Percentiles rank a stretch among this genome's conserved stretches.
phyloP scores from a whole-genome alignment of 2,329 filamentous ascomycete species.

The Eutypella sp. region DNA sequence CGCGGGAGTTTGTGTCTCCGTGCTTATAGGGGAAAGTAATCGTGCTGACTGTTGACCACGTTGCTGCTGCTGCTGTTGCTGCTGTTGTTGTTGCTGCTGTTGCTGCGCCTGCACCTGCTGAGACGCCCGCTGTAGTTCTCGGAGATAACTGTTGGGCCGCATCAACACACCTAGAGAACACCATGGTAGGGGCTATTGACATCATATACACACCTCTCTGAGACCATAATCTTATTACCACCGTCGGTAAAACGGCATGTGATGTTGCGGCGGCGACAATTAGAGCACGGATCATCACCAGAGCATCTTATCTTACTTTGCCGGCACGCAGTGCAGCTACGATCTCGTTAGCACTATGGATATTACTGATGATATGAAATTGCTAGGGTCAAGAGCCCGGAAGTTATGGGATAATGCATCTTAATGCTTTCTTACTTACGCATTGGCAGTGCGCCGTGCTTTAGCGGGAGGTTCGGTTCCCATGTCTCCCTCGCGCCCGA shows the following conservation, averaged over 20 bases:
- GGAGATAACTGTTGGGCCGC: conserved; percentile 5
- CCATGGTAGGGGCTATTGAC: background rate
- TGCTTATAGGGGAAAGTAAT: conserved; percentile 5
- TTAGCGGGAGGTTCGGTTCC: background rate
- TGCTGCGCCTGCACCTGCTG: too few species aligned
- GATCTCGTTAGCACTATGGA: background rate
- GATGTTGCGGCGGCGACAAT: conserved; percentile 25
- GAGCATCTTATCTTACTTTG: conserved; percentile 33
- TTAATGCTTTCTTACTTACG: conserved; percentile 13
- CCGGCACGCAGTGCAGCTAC: conserved; percentile 27
- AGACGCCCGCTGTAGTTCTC: conserved; percentile 13
- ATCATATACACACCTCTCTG: conserved; percentile 23
- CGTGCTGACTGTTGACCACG: background rate
- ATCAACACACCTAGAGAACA: background rate
- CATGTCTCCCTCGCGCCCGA: too few species aligned
- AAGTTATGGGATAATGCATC: too few species aligned
- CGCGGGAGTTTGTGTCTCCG: background rate
- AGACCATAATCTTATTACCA: conserved; percentile 24
- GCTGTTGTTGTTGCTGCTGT: too few species aligned
- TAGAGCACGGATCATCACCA: conserved; percentile 27
- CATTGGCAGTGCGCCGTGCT: conserved; percentile 21
- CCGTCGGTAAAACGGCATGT: conserved; percentile 28
- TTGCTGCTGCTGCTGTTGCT: conserved; percentile 5
- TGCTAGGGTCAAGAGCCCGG: too few species aligned
- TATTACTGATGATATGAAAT: background rate